Evolutionary conservation across 352 stramenopile species (phyloP).

Genomic region (Phytophthora nicotianae): DNA sequence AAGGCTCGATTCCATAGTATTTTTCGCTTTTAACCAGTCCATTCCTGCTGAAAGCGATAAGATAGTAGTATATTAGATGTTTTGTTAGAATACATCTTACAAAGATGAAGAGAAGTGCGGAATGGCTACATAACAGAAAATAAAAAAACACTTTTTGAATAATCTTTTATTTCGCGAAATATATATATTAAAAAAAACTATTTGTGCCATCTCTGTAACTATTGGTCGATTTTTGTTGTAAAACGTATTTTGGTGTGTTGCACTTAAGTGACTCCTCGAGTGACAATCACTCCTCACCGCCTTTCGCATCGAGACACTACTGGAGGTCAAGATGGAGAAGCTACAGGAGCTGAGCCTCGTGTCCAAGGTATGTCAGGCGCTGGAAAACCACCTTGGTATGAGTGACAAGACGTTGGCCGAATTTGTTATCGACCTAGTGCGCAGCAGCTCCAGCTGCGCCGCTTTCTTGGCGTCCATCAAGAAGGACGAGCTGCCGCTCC

Average conservation of each 20-base stretch:
- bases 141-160: too few relatives aligned
- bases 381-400: conserved; percentile 94
- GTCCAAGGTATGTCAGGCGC: conserved; percentile 89
- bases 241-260: conserved; percentile 9
- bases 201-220: too few relatives aligned
- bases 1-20: too few relatives aligned
- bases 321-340: conserved; percentile 72
- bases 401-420: conserved; percentile 97
- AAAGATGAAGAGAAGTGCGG: too few relatives aligned
- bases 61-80: too few relatives aligned
- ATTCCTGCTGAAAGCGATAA: too few relatives aligned
- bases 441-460: conserved; percentile 67
- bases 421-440: conserved; percentile 94
- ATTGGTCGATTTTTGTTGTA: conserved; percentile 23
- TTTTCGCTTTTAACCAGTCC: too few relatives aligned
- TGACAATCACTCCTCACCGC: conserved; percentile 30
- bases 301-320: too few relatives aligned
- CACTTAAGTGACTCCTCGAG: conserved; percentile 7
- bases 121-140: too few relatives aligned
- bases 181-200: too few relatives aligned
- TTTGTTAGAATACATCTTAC: too few relatives aligned
- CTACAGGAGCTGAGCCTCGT: conserved; percentile 88
- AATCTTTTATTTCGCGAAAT: too few relatives aligned
- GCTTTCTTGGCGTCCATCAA: conserved; percentile 68
- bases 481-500: conserved; percentile 66